Base-by-base conservation (phyloP, 768 basidiomycete species). In the Tricholoma sp. region DNA sequence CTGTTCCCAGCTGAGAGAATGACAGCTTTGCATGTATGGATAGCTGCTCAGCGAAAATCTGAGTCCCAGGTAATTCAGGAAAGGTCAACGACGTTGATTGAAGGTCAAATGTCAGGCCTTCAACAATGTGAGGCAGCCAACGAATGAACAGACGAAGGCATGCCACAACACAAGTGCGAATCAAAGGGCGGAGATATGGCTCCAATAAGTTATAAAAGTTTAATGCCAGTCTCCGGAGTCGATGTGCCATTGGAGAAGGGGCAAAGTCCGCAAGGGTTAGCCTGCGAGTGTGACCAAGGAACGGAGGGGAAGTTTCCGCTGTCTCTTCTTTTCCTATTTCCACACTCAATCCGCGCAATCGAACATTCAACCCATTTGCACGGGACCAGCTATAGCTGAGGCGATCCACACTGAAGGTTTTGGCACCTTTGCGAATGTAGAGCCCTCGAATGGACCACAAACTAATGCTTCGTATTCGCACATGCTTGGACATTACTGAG, bases 401-500 rank as follows among this genome's bases (percentile, higher is more conserved):
- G 54, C 89, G 84, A 57, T 91, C 88, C n/a, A 86, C 76, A 29
- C 76, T 79, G 72, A 81, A 81, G 24, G 78, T 81, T 54, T 77
- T 72, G 50, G 67, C 70, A 27, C 84, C 84, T 29, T 74, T 75
- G 47, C 82, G 79, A 59, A 89, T 79, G 69, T 86, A 89, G 19
- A 91, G 73, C 32, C 89, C 89, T 54, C 88, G 85, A 58, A 92
- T 83, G 18, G 89, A 92, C 54, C 87, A 81, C 37, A 88, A 73
- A 66, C 89, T 91, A 56, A 91, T 79, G 67, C 86, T 89, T 39
- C 84, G 81, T 32, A 90, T 77, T 29, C 85, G 83, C 58, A 91
- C 73, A 62, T 79, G 83, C 49, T 79, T 78, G n/a, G 85, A 86
- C 55, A 83, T 71, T 43, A 78, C 76, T 52, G 78, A 74, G 31